Evolutionary conservation across 106 monocot genomes (phyloP).

Genomic region (Dactylorhiza incarnata): DNA sequence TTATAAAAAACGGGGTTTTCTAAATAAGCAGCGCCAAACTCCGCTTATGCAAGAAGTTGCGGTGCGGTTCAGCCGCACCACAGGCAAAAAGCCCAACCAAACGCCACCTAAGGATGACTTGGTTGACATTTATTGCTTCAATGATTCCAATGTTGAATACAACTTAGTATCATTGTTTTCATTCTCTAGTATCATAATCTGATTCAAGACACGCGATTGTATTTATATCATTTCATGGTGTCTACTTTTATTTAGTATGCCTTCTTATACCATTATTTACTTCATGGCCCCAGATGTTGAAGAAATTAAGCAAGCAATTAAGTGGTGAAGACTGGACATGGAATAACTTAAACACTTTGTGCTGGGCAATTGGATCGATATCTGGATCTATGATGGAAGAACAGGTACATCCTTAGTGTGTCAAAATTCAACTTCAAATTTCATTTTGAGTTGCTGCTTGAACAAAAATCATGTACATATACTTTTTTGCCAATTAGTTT

Average conservation of each 20-base stretch:
- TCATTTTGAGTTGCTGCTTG: background rate
- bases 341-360: constrained; percentile 95
- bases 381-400: constrained; percentile 98
- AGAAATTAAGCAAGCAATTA: constrained; percentile 79
- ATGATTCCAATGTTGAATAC: background rate
- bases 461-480: background rate
- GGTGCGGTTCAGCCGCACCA: too few relatives aligned
- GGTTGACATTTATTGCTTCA: background rate
- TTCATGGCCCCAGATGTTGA: constrained; percentile 67
- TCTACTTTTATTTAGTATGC: background rate
- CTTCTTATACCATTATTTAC: background rate
- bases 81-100: too few relatives aligned
- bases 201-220: background rate
- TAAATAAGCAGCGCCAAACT: too few relatives aligned
- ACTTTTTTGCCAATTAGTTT: background rate
- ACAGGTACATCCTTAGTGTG: constrained; percentile 41
- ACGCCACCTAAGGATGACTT: background rate
- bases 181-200: background rate
- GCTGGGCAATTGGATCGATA: constrained; percentile 99
- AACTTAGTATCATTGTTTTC: background rate
- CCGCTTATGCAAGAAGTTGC: too few relatives aligned
- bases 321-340: constrained; percentile 93
- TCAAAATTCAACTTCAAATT: background rate
- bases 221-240: background rate
- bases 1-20: too few relatives aligned